phyloP scores from a whole-genome alignment of 768 basidiomycete species.

The Rhodosporidiobolus odoratus region DNA sequence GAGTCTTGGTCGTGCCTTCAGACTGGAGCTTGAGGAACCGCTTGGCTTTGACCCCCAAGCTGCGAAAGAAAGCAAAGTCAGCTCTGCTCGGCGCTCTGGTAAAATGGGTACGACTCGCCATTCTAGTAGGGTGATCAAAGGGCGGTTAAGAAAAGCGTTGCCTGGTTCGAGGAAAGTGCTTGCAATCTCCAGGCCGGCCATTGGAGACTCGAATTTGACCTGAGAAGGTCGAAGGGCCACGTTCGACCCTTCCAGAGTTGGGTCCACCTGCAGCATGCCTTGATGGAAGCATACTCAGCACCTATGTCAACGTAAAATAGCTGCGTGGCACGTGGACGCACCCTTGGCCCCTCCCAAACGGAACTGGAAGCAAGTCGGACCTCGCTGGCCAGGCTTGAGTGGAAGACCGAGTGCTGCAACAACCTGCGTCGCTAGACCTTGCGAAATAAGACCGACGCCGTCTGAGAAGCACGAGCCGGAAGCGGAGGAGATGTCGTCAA shows the following conservation, averaged over 20 bases:
- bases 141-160: conserved; percentile 5
- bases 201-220: conserved; percentile 59
- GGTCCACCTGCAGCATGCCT: conserved; percentile 52
- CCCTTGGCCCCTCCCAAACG: conserved; percentile 19
- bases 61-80: not conserved
- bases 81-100: too few species aligned
- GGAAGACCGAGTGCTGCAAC: not conserved
- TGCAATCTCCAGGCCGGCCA: conserved; percentile 13
- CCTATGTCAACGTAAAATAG: too few species aligned
- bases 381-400: not conserved
- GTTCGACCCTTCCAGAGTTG: conserved; percentile 52
- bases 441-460: conserved; percentile 63
- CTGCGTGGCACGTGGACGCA: not conserved
- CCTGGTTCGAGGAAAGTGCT: not conserved
- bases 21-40: conserved; percentile 62
- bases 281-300: too few species aligned
- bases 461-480: conserved; percentile 56
- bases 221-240: conserved; percentile 59
- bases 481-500: conserved; percentile 34
- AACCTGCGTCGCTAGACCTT: not conserved
- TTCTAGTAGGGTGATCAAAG: conserved; percentile 10
- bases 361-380: conserved; percentile 12
- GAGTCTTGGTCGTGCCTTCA: conserved; percentile 55
- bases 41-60: conserved; percentile 55
- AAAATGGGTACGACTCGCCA: too few species aligned